A percentile compares a stretch with the other conserved stretches of the same genome.
Conservation (phyloP, 805 yeast species). For the Huiozyma naganishii region DNA sequence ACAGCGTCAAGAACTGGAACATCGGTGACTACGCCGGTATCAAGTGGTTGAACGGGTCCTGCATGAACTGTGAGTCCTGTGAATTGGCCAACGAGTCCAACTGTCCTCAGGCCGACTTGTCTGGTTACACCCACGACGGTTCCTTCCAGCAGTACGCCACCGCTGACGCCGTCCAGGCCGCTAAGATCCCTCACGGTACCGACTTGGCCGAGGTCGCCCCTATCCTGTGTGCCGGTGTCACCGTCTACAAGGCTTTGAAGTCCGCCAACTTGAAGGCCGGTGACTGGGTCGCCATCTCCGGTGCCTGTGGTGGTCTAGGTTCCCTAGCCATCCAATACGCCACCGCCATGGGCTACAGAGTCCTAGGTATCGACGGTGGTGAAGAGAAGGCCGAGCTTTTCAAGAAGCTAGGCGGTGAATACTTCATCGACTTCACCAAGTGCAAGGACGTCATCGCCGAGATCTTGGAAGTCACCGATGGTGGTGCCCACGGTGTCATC, state of each 20-base stretch:
- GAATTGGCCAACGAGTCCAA: slow-evolving; percentile 49
- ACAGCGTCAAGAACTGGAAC: slow-evolving; percentile 47
- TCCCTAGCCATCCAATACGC: slow-evolving; percentile 68
- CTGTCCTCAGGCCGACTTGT: slow-evolving; percentile 57
- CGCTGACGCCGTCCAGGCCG: slow-evolving; percentile 56
- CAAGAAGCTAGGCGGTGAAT: slow-evolving; percentile 52
- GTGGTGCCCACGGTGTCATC: slow-evolving; percentile 63
- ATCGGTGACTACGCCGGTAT: slow-evolving; percentile 59
- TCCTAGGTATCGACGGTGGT: slow-evolving; percentile 67
- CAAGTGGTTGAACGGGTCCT: slow-evolving; percentile 60
- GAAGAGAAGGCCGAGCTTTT: slow-evolving; percentile 48
- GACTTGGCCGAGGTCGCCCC: slow-evolving; percentile 50
- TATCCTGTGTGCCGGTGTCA: slow-evolving; percentile 57
- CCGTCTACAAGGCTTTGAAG: slow-evolving; percentile 59
- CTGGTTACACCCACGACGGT: slow-evolving; percentile 68
- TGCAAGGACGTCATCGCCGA: slow-evolving; percentile 41
- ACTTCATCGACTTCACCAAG: slow-evolving; percentile 44
- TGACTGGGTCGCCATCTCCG: slow-evolving; percentile 65
- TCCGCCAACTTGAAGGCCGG: slow-evolving; percentile 49
- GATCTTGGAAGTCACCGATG: slow-evolving; percentile 38
- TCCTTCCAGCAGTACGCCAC: slow-evolving; percentile 59
- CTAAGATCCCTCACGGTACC: slow-evolving; percentile 43
- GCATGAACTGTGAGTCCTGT: slow-evolving; percentile 56
- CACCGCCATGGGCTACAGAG: slow-evolving; percentile 62
- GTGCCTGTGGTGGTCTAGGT: slow-evolving; percentile 80